Conservation (phyloP, 2,329 filamentous ascomycete genomes). For the Pseudogymnoascus sp. region DNA sequence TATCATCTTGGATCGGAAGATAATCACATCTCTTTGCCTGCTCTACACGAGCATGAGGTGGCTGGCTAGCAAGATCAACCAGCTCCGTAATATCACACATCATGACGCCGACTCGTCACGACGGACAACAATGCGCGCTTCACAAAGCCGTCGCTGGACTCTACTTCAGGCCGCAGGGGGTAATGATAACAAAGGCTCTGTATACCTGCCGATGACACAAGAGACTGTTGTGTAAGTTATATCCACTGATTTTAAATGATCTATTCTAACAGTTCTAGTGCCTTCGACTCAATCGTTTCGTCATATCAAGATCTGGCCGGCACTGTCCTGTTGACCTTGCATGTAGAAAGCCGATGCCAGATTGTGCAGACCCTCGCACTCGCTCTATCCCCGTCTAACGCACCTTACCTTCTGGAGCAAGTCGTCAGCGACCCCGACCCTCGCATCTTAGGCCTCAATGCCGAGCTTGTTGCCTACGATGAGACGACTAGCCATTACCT, state of each 20-base stretch:
- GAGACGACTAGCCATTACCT: constrained; percentile 70
- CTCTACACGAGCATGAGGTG: constrained; percentile 98
- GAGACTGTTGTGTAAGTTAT: constrained; percentile 68
- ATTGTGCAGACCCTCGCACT: constrained; percentile 69
- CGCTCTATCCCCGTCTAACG: constrained; percentile 51
- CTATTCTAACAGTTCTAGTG: constrained; percentile 36
- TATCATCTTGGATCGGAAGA: constrained; percentile 83
- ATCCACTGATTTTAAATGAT: neutral
- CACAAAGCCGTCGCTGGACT: constrained; percentile 67
- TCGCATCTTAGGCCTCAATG: constrained; percentile 73
- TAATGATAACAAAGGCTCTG: constrained; percentile 53
- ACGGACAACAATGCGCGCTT: constrained; percentile 25
- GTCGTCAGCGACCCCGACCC: constrained; percentile 71
- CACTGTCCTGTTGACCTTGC: constrained; percentile 74
- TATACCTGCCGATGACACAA: constrained; percentile 80
- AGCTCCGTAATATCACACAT: constrained; percentile 73
- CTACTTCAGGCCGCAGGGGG: constrained; percentile 58
- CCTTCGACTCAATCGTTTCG: constrained; percentile 78
- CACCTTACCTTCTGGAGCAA: constrained; percentile 58
- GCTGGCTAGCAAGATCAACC: constrained; percentile 75
- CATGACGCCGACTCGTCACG: constrained; percentile 60
- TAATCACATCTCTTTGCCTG: constrained; percentile 74
- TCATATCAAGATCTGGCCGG: constrained; percentile 75
- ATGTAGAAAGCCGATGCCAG: constrained; percentile 80
- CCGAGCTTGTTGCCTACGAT: constrained; percentile 78